Evolutionary conservation across 148 eudicot species (phyloP).

Genomic region (Rhododendron molle): DNA sequence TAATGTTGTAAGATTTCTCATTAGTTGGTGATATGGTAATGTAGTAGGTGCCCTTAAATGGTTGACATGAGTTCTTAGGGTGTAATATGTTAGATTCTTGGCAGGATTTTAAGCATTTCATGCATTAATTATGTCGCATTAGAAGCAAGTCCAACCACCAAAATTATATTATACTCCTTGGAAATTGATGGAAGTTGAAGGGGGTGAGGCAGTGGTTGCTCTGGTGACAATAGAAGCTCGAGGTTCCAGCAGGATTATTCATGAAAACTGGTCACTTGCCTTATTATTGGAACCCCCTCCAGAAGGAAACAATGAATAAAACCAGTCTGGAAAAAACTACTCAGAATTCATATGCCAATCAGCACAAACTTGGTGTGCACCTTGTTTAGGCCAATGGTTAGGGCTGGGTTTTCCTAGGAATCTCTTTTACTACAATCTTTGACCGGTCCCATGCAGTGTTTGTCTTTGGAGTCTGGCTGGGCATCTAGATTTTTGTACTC

Average conservation of each 20-base stretch:
- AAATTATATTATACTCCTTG: background rate
- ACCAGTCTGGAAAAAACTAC: slow-evolving; percentile 5
- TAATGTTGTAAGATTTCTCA: background rate
- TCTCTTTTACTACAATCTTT: no score
- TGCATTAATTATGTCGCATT: background rate
- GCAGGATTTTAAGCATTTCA: background rate
- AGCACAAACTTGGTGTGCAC: no score
- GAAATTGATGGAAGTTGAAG: background rate
- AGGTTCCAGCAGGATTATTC: slow-evolving; percentile 10
- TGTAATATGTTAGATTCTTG: background rate
- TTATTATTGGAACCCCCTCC: background rate
- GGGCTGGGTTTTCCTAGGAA: no score
- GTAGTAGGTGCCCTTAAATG: background rate
- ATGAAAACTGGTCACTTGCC: background rate
- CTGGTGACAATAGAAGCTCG: background rate
- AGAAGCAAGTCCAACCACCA: background rate
- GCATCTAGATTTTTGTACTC: no score
- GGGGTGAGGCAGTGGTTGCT: background rate
- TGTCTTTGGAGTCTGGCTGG: no score
- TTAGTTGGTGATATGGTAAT: background rate
- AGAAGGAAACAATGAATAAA: background rate
- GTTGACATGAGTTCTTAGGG: background rate
- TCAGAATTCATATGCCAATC: no score
- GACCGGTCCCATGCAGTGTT: no score
- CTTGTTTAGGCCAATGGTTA: no score